A percentile compares a stretch with the other conserved stretches of the same genome.
phyloP scores from a whole-genome alignment of 306 rosid genomes.

The Cucurbita argyrosperma region DNA sequence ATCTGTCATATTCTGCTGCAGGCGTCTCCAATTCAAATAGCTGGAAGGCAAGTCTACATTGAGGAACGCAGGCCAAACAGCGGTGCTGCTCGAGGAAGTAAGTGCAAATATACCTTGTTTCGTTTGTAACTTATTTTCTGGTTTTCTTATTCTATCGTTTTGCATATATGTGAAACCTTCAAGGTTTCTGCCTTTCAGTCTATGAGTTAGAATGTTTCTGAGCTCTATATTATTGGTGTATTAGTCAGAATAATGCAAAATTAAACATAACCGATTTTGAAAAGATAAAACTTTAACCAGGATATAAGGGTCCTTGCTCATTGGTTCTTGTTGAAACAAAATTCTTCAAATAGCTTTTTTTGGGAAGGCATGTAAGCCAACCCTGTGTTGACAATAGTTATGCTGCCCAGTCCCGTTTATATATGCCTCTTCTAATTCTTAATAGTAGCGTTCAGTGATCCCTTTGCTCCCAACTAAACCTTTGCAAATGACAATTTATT shows the following conservation, averaged over 20 bases:
- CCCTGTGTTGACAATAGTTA: neutral
- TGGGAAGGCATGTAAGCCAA: neutral
- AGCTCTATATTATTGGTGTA: neutral
- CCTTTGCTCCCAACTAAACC: neutral
- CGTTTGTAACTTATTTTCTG: neutral
- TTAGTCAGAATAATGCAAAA: neutral
- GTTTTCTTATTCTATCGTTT: neutral
- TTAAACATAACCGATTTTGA: neutral
- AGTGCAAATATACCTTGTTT: neutral
- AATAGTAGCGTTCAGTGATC: neutral
- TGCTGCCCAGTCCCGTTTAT: neutral
- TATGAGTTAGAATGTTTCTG: neutral
- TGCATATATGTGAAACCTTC: neutral
- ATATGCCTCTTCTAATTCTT: neutral
- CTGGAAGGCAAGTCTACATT: conserved; percentile 79
- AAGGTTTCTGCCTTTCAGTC: neutral
- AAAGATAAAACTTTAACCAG: neutral
- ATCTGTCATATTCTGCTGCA: conserved; percentile 10
- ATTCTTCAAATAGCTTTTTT: neutral
- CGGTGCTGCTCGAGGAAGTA: conserved; percentile 67
- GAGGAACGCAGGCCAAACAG: conserved; percentile 90
- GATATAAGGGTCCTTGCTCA: neutral
- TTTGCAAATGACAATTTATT: neutral
- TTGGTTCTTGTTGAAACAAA: neutral
- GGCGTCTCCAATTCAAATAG: conserved; percentile 88